Conservation (phyloP, 208 protist species). For the Naegleria fowleri region DNA sequence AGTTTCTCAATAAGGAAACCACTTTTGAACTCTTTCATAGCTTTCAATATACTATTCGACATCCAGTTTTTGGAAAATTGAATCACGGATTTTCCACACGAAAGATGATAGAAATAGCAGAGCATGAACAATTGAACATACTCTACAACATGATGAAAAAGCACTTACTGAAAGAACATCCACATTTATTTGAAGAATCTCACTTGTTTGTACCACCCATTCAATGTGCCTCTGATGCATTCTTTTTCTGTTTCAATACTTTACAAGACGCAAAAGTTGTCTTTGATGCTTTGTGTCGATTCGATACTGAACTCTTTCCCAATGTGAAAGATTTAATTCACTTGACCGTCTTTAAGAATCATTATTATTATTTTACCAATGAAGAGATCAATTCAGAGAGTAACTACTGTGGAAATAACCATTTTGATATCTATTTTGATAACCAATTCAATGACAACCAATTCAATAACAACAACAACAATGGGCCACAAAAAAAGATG, state of each 20-base stretch:
- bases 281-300: not conserved
- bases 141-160: not conserved
- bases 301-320: not conserved
- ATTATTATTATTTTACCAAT: not conserved
- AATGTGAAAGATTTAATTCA: not conserved
- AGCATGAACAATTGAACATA: not conserved
- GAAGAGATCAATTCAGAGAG: not conserved
- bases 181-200: not conserved
- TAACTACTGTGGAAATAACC: too few relatives aligned
- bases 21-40: not conserved
- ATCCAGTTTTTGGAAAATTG: not conserved
- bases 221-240: not conserved
- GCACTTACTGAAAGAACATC: not conserved
- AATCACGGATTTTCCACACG: not conserved
- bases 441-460: too few relatives aligned
- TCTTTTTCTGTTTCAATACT: not conserved
- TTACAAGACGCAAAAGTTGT: not conserved
- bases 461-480: too few relatives aligned
- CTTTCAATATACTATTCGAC: not conserved
- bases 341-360: not conserved
- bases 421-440: too few relatives aligned
- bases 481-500: too few relatives aligned
- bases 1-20: not conserved
- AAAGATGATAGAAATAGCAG: not conserved
- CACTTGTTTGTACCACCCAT: not conserved